Conservation (phyloP, 2,329 filamentous ascomycete genomes). For the Fusarium sp. region DNA sequence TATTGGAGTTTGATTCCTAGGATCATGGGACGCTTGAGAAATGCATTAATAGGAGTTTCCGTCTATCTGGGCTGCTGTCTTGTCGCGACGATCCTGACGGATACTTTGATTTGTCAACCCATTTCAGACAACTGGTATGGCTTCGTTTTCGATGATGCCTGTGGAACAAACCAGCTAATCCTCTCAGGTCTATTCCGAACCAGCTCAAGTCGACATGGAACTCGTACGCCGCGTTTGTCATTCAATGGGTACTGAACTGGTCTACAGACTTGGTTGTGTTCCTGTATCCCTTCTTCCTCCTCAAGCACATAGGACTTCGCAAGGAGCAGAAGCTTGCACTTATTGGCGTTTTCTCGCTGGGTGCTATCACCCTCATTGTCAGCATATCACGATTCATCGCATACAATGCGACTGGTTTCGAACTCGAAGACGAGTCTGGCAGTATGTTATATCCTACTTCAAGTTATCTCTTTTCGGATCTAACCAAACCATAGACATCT, state of each 20-base stretch:
- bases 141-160: fast-evolving
- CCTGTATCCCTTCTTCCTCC: slow-evolving; percentile 16
- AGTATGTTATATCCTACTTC: background rate
- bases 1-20: slow-evolving; percentile 22
- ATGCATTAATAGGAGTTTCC: background rate
- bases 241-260: slow-evolving; percentile 23
- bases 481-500: background rate
- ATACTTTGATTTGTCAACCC: slow-evolving; percentile 13
- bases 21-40: slow-evolving; percentile 1
- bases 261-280: slow-evolving; percentile 16
- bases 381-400: slow-evolving; percentile 22
- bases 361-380: slow-evolving; percentile 7
- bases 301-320: slow-evolving; percentile 11
- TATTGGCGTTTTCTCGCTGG: slow-evolving; percentile 19
- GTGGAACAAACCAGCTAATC: fast-evolving
- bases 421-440: slow-evolving; percentile 17
- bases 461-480: background rate
- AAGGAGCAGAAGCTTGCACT: slow-evolving; percentile 18
- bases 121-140: slow-evolving; percentile 16
- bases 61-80: slow-evolving; percentile 5
- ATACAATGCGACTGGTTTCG: slow-evolving; percentile 19
- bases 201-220: slow-evolving; percentile 20
- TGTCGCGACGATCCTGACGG: slow-evolving; percentile 9
- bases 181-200: slow-evolving; percentile 14
- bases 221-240: slow-evolving; percentile 11